Percentiles rank a stretch among this genome's conserved stretches.
phyloP scores from a whole-genome alignment of 768 basidiomycete genomes.

The Suillus subluteus region DNA sequence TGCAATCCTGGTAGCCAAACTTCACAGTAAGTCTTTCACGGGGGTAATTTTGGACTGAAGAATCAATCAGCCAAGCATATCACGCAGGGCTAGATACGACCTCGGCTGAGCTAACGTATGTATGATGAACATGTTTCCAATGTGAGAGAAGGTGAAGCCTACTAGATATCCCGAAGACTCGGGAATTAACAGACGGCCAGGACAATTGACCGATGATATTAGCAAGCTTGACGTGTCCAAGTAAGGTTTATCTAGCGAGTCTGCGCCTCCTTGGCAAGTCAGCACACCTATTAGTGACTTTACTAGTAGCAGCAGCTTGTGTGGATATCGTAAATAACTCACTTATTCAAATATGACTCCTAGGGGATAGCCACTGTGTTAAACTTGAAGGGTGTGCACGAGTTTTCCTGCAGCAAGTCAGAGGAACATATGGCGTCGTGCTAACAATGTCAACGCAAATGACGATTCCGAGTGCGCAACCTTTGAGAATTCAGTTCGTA shows the following conservation, averaged over 20 bases:
- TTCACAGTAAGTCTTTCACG: background rate
- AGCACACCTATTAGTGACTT: background rate
- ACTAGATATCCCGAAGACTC: background rate
- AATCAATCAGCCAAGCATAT: background rate
- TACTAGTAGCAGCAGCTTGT: background rate
- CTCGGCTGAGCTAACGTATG: background rate
- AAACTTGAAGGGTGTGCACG: background rate
- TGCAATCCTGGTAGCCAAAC: background rate
- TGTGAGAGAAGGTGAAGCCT: background rate
- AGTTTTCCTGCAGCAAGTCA: background rate
- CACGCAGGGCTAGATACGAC: background rate
- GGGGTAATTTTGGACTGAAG: background rate
- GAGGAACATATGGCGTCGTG: background rate
- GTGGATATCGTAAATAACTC: background rate
- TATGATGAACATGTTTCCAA: background rate
- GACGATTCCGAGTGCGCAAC: background rate
- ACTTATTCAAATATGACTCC: background rate
- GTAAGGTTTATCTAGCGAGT: background rate
- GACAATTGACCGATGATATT: conserved; percentile 1
- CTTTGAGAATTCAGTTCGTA: background rate
- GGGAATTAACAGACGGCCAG: background rate
- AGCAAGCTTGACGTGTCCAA: conserved; percentile 4
- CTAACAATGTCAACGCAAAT: background rate
- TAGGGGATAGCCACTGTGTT: background rate
- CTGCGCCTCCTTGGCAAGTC: background rate